Conservation (phyloP, 192 early-diverging fungal genomes). For the Podila epicladia region DNA sequence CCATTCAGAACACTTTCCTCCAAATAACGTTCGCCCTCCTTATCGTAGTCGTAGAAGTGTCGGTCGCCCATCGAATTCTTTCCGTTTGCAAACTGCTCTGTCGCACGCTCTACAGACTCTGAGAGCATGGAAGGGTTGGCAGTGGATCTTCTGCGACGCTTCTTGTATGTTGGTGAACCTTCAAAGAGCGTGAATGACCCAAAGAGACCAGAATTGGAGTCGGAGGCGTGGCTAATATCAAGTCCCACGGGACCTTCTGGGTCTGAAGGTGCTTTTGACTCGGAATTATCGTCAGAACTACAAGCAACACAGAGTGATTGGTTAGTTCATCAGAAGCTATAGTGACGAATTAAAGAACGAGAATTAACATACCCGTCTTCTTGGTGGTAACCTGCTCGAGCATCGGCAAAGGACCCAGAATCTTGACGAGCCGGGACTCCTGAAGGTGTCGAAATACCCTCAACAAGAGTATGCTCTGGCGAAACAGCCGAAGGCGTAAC, state of each 20-base stretch:
- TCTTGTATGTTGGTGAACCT: conserved; percentile 77
- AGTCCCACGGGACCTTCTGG: conserved; percentile 12
- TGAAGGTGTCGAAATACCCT: neutral
- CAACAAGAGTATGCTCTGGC: conserved; percentile 30
- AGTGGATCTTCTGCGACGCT: conserved; percentile 65
- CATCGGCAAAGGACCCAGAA: neutral
- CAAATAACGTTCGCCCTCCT: conserved; percentile 22
- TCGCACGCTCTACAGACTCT: conserved; percentile 27
- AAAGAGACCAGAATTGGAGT: conserved; percentile 55
- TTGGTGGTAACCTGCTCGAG: neutral
- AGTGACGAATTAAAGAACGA: neutral
- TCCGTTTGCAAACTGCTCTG: conserved; percentile 15
- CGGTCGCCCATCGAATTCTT: conserved; percentile 9
- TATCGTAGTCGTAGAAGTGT: conserved; percentile 29
- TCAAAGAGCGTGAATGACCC: conserved; percentile 73
- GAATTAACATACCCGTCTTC: neutral
- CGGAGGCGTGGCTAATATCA: conserved; percentile 18
- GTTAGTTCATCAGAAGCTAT: neutral
- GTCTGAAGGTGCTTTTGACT: conserved; percentile 49
- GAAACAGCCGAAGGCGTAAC: conserved; percentile 23
- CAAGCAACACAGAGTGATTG: neutral
- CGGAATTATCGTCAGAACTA: conserved; percentile 57
- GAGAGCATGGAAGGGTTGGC: conserved; percentile 56
- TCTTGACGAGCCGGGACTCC: neutral
- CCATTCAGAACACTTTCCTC: conserved; percentile 12